Conservation (phyloP, 768 basidiomycete species). For the Psilocybe cubensis region DNA sequence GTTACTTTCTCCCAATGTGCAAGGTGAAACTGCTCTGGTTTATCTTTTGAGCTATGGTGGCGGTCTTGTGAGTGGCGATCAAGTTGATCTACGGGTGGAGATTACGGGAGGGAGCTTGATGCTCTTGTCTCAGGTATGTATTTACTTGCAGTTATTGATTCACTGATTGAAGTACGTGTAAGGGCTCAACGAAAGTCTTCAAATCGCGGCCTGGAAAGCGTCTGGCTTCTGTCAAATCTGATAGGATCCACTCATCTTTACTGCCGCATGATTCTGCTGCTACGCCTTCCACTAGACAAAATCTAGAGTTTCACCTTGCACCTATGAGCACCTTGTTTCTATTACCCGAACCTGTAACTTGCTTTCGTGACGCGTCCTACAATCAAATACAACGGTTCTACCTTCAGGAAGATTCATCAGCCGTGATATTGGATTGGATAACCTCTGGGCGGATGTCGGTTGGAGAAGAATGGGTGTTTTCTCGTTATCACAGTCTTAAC, state of each 20-base stretch:
- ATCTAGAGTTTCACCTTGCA: constrained; percentile 59
- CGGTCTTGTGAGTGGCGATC: constrained; percentile 88
- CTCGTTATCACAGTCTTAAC: constrained; percentile 83
- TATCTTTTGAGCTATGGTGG: constrained; percentile 92
- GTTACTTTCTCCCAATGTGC: constrained; percentile 73
- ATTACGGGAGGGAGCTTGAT: constrained; percentile 66
- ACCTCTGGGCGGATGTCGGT: constrained; percentile 84
- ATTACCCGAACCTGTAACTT: constrained; percentile 92
- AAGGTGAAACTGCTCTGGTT: constrained; percentile 60
- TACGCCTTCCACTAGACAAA: constrained; percentile 57
- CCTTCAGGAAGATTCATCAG: constrained; percentile 60
- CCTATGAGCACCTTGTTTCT: constrained; percentile 67
- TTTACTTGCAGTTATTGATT: neutral
- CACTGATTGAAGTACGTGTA: neutral
- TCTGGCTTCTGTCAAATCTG: constrained; percentile 42
- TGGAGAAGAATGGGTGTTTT: constrained; percentile 91
- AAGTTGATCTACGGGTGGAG: constrained; percentile 61
- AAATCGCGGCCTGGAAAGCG: constrained; percentile 71
- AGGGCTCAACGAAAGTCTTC: constrained; percentile 97
- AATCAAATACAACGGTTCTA: constrained; percentile 82
- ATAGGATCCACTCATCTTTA: neutral
- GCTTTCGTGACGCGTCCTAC: constrained; percentile 85
- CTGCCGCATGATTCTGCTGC: neutral
- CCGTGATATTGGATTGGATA: constrained; percentile 87
- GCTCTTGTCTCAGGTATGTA: constrained; percentile 80